These are phyloP conservation scores for Dalbergia oliveri DNA, from an alignment of 306 rosid genomes.

Conservation along the genomic window DNA sequence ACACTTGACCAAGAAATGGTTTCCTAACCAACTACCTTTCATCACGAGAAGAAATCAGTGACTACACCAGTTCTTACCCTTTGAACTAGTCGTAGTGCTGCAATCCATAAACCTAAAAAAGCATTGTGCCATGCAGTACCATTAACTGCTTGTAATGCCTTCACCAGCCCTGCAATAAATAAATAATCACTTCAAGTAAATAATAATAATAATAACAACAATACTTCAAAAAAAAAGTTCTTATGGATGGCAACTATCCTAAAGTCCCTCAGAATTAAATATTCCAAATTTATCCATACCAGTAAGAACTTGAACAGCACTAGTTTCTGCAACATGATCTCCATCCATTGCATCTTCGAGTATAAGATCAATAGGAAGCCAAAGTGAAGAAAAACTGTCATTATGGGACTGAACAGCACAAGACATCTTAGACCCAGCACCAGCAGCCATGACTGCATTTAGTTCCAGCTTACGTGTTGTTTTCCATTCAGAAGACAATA, in stretches of 20 bases:
- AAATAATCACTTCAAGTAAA: slow-evolving; percentile 15
- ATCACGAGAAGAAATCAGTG: neutral
- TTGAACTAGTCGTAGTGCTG: slow-evolving; percentile 91
- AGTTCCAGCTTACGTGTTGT: slow-evolving; percentile 65
- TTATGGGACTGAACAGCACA: slow-evolving; percentile 70
- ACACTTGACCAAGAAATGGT: too few species aligned
- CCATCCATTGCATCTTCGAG: slow-evolving; percentile 98
- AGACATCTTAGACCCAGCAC: slow-evolving; percentile 60
- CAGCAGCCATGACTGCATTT: slow-evolving; percentile 70
- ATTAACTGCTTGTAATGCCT: slow-evolving; percentile 84
- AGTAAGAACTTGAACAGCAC: slow-evolving; percentile 73
- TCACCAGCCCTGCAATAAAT: slow-evolving; percentile 70
- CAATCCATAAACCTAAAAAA: slow-evolving; percentile 92
- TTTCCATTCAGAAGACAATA: slow-evolving; percentile 67
- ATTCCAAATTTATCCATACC: slow-evolving; percentile 15
- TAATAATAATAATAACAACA: neutral
- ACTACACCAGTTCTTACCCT: slow-evolving; percentile 64
- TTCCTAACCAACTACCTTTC: neutral
- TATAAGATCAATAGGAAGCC: slow-evolving; percentile 96
- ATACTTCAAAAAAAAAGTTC: neutral
- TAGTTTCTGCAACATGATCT: slow-evolving; percentile 77
- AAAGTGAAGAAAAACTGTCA: slow-evolving; percentile 69
- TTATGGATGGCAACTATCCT: neutral
- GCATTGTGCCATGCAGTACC: slow-evolving; percentile 91
- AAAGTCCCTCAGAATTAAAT: neutral